phyloP scores from a whole-genome alignment of 2,329 filamentous ascomycete genomes.

The Apiospora saccharicola region DNA sequence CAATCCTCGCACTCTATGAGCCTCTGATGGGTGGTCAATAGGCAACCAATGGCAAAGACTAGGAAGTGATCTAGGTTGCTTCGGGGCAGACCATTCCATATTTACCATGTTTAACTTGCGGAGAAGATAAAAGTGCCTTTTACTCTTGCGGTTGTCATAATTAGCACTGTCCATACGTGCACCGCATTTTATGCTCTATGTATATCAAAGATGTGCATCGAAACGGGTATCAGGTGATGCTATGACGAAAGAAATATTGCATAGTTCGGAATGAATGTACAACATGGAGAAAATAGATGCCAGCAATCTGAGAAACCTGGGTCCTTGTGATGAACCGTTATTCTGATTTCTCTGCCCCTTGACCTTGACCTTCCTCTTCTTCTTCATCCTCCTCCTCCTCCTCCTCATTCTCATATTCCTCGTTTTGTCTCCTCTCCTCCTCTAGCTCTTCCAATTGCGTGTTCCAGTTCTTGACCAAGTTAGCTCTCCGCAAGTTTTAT shows the following conservation, averaged over 20 bases:
- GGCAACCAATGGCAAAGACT: background rate
- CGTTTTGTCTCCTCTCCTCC: background rate
- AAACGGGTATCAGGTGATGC: background rate
- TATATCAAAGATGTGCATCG: too few species aligned
- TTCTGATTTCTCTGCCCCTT: background rate
- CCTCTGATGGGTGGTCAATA: too few species aligned
- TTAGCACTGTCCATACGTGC: too few species aligned
- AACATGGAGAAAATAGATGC: background rate
- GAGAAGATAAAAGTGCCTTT: too few species aligned
- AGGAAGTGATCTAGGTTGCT: background rate
- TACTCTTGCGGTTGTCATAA: too few species aligned
- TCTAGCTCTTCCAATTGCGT: background rate
- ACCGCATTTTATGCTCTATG: too few species aligned
- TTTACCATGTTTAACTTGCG: background rate
- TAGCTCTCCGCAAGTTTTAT: background rate
- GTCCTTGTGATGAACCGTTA: background rate
- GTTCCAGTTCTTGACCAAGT: background rate
- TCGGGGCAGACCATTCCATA: background rate
- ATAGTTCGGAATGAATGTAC: too few species aligned
- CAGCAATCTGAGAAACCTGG: background rate
- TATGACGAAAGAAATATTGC: background rate
- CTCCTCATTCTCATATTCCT: background rate
- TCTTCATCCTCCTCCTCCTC: background rate
- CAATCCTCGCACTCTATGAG: too few species aligned
- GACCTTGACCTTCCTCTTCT: background rate